These are phyloP conservation scores for Graphiopsis chlorocephala DNA, from an alignment of 2,329 filamentous ascomycete genomes.

Conservation along the genomic window DNA sequence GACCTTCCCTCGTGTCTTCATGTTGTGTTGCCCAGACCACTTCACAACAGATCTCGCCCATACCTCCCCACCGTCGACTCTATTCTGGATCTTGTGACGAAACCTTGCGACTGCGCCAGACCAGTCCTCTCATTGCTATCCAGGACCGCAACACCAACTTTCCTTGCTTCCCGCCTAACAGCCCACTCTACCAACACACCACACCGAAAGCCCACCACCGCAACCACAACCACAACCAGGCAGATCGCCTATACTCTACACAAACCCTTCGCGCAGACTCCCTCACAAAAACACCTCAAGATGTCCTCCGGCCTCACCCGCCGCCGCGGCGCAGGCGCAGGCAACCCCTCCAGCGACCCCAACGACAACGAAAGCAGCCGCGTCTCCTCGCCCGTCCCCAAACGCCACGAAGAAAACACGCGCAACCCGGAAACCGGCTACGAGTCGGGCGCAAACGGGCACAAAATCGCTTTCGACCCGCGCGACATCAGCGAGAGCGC, in stretches of 20 bases:
- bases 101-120: not conserved
- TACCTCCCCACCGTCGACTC: not conserved
- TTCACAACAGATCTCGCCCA: not conserved
- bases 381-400: constrained; percentile 63
- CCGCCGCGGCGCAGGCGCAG: constrained; percentile 59
- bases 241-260: constrained; percentile 14
- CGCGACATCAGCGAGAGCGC: constrained; percentile 95
- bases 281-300: constrained; percentile 18
- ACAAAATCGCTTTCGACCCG: constrained; percentile 97
- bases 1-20: not conserved
- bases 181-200: constrained; percentile 8
- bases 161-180: constrained; percentile 18
- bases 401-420: constrained; percentile 56
- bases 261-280: not conserved
- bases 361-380: constrained; percentile 57
- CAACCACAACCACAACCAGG: not conserved
- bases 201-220: not conserved
- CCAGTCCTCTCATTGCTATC: not conserved
- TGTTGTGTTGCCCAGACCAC: not conserved
- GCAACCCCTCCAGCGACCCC: constrained; percentile 49
- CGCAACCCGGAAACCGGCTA: constrained; percentile 74
- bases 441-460: constrained; percentile 86
- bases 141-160: constrained; percentile 5
- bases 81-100: not conserved
- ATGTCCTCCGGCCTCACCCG: constrained; percentile 73